phyloP scores from a whole-genome alignment of 2,329 filamentous ascomycete species.

The Ilyonectria robusta region DNA sequence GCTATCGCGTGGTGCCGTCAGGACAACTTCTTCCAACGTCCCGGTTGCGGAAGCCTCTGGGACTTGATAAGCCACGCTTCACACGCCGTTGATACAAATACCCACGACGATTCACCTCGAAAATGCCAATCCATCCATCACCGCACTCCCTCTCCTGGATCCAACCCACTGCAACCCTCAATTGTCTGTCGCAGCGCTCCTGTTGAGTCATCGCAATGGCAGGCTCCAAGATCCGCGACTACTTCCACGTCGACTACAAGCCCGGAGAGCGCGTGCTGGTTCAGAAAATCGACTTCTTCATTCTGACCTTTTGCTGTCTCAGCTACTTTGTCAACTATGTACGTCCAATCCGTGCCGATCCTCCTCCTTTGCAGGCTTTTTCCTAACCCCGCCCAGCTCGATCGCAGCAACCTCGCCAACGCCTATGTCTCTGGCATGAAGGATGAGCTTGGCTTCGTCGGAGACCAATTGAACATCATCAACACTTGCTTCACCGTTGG shows the following conservation, averaged over 20 bases:
- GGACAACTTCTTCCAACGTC: background rate
- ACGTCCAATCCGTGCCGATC: slow-evolving; percentile 33
- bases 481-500: slow-evolving; percentile 56
- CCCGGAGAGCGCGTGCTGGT: slow-evolving; percentile 63
- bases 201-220: slow-evolving; percentile 26
- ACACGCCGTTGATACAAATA: background rate
- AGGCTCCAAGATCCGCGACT: slow-evolving; percentile 46
- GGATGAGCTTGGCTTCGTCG: slow-evolving; percentile 62
- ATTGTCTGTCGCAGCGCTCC: no score
- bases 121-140: background rate
- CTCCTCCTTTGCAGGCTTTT: accelerated
- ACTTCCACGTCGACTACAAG: slow-evolving; percentile 53
- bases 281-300: slow-evolving; percentile 75
- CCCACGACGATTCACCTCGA: background rate
- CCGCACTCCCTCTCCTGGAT: background rate
- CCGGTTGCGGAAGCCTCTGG: background rate
- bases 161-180: no score
- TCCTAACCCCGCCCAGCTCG: slow-evolving; percentile 44
- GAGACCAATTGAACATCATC: slow-evolving; percentile 58
- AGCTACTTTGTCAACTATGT: slow-evolving; percentile 70
- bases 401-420: slow-evolving; percentile 57
- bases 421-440: slow-evolving; percentile 62
- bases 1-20: background rate
- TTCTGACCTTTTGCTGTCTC: slow-evolving; percentile 74
- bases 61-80: slow-evolving; percentile 5